phyloP scores from a whole-genome alignment of 1,284 basidiomycete genomes.

The Marasmius oreades region DNA sequence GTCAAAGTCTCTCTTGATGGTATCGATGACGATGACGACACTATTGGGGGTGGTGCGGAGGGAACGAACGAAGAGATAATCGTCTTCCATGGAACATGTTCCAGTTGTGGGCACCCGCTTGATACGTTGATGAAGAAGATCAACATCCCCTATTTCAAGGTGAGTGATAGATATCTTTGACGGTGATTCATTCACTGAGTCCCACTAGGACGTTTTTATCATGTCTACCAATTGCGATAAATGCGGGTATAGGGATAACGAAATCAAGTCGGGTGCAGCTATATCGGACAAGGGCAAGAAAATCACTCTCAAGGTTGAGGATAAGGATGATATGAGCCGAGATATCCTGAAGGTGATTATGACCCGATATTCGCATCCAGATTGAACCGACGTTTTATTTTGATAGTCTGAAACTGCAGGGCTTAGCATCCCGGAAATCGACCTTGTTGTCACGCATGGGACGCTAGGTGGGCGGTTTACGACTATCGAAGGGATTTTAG shows the following conservation, averaged over 20 bases:
- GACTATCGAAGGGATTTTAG: conserved; percentile 92
- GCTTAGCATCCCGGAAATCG: conserved; percentile 91
- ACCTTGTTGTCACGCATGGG: conserved; percentile 87
- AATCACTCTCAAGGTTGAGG: conserved; percentile 89
- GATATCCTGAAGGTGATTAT: conserved; percentile 84
- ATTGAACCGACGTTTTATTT: not conserved
- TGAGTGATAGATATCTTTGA: conserved; percentile 25
- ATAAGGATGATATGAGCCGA: conserved; percentile 89
- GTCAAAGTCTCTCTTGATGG: conserved; percentile 12
- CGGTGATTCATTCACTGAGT: not conserved
- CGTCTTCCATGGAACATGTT: conserved; percentile 87
- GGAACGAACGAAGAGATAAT: conserved; percentile 79
- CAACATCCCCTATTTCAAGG: conserved; percentile 98
- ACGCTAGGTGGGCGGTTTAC: conserved; percentile 99
- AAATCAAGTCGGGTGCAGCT: conserved; percentile 92
- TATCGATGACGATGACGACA: conserved; percentile 19
- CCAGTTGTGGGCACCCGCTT: conserved; percentile 81
- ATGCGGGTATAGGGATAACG: conserved; percentile 97
- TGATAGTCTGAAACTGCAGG: conserved; percentile 88
- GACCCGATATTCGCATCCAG: not conserved
- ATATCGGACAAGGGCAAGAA: conserved; percentile 85
- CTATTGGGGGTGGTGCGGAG: conserved; percentile 24
- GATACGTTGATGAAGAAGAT: conserved; percentile 96
- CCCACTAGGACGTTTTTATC: conserved; percentile 83
- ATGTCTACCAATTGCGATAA: conserved; percentile 97